A percentile compares a stretch with the other conserved stretches of the same genome.
phyloP scores from a whole-genome alignment of 371 early-diverging fungal species.

The Rhizopus arrhizus region DNA sequence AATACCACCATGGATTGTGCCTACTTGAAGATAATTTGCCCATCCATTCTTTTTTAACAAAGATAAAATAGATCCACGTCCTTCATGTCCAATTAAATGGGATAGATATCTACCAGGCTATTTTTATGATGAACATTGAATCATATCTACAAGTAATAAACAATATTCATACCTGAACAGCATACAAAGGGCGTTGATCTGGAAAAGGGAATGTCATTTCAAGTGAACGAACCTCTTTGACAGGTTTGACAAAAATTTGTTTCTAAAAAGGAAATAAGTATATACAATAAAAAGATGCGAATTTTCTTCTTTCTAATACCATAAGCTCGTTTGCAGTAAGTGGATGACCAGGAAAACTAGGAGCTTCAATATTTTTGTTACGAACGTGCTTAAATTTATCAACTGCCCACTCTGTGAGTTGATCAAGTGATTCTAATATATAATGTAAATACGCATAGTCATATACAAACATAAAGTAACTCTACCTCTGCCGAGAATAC shows the following conservation, averaged over 20 bases:
- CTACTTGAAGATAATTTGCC: constrained; percentile 80
- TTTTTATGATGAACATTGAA: background rate
- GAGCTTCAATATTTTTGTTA: constrained; percentile 74
- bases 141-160: too few species aligned
- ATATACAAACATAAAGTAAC: background rate
- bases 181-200: constrained; percentile 65
- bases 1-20: constrained; percentile 66
- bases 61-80: constrained; percentile 84
- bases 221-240: constrained; percentile 78
- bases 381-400: constrained; percentile 72
- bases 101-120: constrained; percentile 76
- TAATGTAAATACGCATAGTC: background rate
- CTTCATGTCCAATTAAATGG: constrained; percentile 84
- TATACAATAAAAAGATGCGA: background rate
- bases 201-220: constrained; percentile 89
- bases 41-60: constrained; percentile 83
- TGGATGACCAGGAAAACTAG: constrained; percentile 74
- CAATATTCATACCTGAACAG: constrained; percentile 45
- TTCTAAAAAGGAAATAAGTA: constrained; percentile 43
- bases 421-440: constrained; percentile 75
- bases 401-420: constrained; percentile 81
- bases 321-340: constrained; percentile 72
- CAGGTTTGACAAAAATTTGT: constrained; percentile 77
- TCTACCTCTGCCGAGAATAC: constrained; percentile 83
- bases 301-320: constrained; percentile 38